Conservation (phyloP, 257 asterid genomes). For the Craterostigma plantagineum region DNA sequence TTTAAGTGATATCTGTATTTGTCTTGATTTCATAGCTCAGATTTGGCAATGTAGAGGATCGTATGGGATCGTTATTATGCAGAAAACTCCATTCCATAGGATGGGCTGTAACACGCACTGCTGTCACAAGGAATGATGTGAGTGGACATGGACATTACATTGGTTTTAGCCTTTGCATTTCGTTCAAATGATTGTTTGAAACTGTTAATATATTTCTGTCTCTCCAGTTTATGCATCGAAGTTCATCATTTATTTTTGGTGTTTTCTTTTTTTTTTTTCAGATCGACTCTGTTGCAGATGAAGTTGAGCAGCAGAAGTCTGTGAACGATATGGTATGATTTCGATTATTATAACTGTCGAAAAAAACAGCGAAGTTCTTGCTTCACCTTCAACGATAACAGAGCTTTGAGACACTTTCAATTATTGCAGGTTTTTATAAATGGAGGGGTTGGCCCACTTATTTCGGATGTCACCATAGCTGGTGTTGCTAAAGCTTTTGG, state of each 20-base stretch:
- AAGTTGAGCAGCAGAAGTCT: slow-evolving; percentile 64
- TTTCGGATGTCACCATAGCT: slow-evolving; percentile 76
- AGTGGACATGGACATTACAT: background rate
- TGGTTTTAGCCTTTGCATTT: no score
- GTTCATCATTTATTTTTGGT: slow-evolving; percentile 3
- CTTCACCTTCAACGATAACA: background rate
- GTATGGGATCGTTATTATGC: slow-evolving; percentile 33
- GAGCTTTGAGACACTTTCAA: background rate
- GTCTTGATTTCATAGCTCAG: slow-evolving; percentile 82
- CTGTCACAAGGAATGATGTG: slow-evolving; percentile 45
- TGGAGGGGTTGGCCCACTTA: slow-evolving; percentile 88
- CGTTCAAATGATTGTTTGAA: background rate
- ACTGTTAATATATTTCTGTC: background rate
- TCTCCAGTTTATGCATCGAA: background rate
- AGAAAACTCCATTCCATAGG: slow-evolving; percentile 48
- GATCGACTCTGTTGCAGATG: slow-evolving; percentile 90
- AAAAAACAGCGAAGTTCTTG: no score
- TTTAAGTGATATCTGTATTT: slow-evolving; percentile 14
- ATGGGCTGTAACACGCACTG: slow-evolving; percentile 35
- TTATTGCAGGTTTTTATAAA: slow-evolving; percentile 51
- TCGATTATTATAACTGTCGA: background rate
- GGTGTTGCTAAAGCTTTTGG: slow-evolving; percentile 97
- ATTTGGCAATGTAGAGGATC: slow-evolving; percentile 78
- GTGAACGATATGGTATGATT: slow-evolving; percentile 55
- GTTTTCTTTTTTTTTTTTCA: slow-evolving; percentile 17